Evolutionary conservation across 2,329 filamentous ascomycete species (phyloP), one percentile per base, ranked within the genome.

Genomic region (Cordyceps farinosa): DNA sequence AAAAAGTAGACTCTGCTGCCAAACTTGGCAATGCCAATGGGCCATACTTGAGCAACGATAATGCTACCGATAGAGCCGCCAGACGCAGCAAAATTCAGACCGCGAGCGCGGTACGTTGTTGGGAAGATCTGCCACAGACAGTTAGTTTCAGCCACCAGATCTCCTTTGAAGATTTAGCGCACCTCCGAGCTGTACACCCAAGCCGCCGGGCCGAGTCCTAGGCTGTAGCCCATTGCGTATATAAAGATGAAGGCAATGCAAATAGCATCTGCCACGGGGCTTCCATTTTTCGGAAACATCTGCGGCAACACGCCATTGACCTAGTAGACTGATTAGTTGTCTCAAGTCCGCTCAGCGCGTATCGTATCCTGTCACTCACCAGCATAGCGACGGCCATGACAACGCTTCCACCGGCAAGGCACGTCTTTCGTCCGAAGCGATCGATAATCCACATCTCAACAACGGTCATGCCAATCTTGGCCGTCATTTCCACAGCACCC

Each of bases 141-240:
- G n/a, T 55, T 22, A 44, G 38, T 22, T 30, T 55, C 15, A 6
- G 36, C 15, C 36, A 29, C 22, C 7, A 36, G 17, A 53, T 36
- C 13, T 15, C 5, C 36, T 11, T 38, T 27, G 5, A 40, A 40
- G 36, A 3, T 34, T 22, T 3, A 3, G 56, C 71, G 30, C 65
- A 83, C 81, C 74, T 87, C 84, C 0, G 82, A 79, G n/a, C 82
- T 81, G 65, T 86, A 86, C 0, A 86, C 82, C 84, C 84, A 87
- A 0, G 82, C 77, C 1, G 82, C 79, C 0, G 84, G 82, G 0
- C 84, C 84, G 50, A 86, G 84, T 0, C 84, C 82, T 65, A 86
- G 75, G 57, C 81, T 84, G 68, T 84, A 86, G 0, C 84, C 84
- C 57, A 86, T 76, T 8, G 83, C 81, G 69, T 84, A 87, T 50